These are phyloP conservation scores for Salix arbutifolia DNA, from an alignment of 345 rosid species.

Conservation along the genomic window DNA sequence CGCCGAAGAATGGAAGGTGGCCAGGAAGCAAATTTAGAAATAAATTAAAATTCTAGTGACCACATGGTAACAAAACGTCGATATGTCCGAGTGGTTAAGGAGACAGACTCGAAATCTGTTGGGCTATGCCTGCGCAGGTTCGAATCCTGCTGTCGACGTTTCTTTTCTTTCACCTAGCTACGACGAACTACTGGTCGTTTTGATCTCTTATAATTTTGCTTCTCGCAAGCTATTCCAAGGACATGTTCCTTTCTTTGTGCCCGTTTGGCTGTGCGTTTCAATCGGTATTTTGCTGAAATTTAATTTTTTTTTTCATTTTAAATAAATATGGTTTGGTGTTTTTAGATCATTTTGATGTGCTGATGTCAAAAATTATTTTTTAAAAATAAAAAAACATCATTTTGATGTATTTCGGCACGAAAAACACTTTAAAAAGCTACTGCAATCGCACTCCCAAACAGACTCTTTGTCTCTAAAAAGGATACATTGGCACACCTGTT, in stretches of 20 bases:
- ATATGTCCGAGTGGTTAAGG: conserved; percentile 99
- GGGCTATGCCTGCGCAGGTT: conserved; percentile 99
- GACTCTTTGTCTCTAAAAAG: neutral
- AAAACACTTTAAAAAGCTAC: too few relatives aligned
- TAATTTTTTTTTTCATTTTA: too few relatives aligned
- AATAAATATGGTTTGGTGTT: too few relatives aligned
- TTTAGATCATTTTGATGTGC: too few relatives aligned
- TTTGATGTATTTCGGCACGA: too few relatives aligned
- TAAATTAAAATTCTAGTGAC: fast-evolving
- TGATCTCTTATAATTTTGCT: neutral
- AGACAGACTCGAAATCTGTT: conserved; percentile 99
- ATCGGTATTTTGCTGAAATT: too few relatives aligned
- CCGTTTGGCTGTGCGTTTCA: too few relatives aligned
- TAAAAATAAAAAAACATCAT: too few relatives aligned
- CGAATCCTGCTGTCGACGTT: conserved; percentile 99
- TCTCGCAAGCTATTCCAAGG: neutral
- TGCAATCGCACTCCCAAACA: too few relatives aligned
- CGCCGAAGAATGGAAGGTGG: neutral
- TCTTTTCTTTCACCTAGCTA: neutral
- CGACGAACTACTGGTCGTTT: neutral
- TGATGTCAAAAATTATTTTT: too few relatives aligned
- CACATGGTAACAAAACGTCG: neutral
- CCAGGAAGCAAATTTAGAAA: neutral
- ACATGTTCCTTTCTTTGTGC: neutral
- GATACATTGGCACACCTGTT: too few relatives aligned